Evolutionary conservation across 2,329 filamentous ascomycete genomes (phyloP), one percentile per base, ranked within the genome.

Genomic region (Ophiostoma sp.): DNA sequence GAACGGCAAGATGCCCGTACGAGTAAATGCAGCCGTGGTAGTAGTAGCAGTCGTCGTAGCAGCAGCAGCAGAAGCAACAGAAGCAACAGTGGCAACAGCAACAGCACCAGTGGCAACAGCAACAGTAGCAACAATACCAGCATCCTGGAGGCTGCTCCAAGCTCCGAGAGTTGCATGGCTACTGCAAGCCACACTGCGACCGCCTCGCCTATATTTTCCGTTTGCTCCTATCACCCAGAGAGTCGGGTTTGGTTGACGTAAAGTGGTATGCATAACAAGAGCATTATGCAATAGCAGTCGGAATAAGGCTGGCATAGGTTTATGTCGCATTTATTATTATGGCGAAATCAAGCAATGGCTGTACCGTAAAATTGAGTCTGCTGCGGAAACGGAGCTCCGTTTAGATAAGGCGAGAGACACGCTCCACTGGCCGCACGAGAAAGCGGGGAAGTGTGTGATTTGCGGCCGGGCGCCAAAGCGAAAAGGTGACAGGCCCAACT

Each of bases 1-100:
- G 47, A 49, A 49, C 47, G 47, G 47, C 47, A 49, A n/a, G 12
- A n/a, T 49, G 49, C 49, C 49, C 49, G 27, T 55, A 55, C 49
- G 49, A 55, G 49, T 18, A 52, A 52, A 44, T 12, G 27, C 27
- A 27, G 27, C 27, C 27, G 27, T 27, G 27, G 27, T 27, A 27
- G 27, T 27, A 27, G 27, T 27, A 27, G 27, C 27, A 27, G 27
- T 27, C 27, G 27, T 27, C 27, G 27, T 27, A 27, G 27, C 27
- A 27, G 27, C 27, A 27, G 27, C 27, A 27, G 27, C 27, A 27
- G 27, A 27, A 27, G 27, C 27, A 27, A 44, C 27, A 27, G 27
- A 27, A 27, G 27, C 27, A 27, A 44, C 27, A 27, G 27, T 27
- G 27, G 27, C 27, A 27, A 27, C 27, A 27, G 27, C 27, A 27